A percentile compares a stretch with the other conserved stretches of the same genome.
These are phyloP conservation scores for Rhizopus delemar DNA, from an alignment of 371 early-diverging fungal genomes.

Conservation along the genomic window DNA sequence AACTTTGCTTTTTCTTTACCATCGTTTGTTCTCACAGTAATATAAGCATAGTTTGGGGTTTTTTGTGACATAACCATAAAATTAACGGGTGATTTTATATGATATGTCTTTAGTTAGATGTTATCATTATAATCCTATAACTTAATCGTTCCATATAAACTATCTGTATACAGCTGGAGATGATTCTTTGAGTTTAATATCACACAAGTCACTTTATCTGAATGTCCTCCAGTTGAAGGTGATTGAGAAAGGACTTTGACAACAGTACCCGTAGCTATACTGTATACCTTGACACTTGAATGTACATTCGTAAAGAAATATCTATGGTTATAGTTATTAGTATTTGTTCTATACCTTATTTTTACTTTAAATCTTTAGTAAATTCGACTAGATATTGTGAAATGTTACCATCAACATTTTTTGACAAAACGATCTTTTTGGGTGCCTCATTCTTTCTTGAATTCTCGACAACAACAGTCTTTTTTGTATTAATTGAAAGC, in stretches of 20 bases:
- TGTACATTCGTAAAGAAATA: slow-evolving; percentile 54
- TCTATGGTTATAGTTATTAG: neutral
- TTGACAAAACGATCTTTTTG: slow-evolving; percentile 22
- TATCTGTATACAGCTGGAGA: slow-evolving; percentile 66
- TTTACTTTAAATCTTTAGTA: slow-evolving; percentile 62
- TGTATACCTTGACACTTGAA: slow-evolving; percentile 59
- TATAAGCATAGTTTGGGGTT: slow-evolving; percentile 27
- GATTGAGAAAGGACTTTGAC: slow-evolving; percentile 62
- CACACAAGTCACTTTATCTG: slow-evolving; percentile 52
- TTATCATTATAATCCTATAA: slow-evolving; percentile 79
- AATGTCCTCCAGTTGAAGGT: slow-evolving; percentile 47
- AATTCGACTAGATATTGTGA: slow-evolving; percentile 58
- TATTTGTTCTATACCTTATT: neutral
- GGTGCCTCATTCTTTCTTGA: slow-evolving; percentile 50
- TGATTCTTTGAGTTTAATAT: slow-evolving; percentile 60
- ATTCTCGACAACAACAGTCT: slow-evolving; percentile 26
- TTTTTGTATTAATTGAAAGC: slow-evolving; percentile 17
- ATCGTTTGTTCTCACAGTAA: slow-evolving; percentile 17
- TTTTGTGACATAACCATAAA: slow-evolving; percentile 51
- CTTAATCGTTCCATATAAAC: slow-evolving; percentile 71
- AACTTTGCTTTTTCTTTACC: neutral
- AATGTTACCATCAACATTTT: slow-evolving; percentile 45
- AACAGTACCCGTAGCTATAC: slow-evolving; percentile 61
- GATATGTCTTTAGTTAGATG: slow-evolving; percentile 62
- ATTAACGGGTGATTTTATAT: slow-evolving; percentile 56